Evolutionary conservation across 208 protist species (phyloP).

Genomic region (Leishmania aethiopica): DNA sequence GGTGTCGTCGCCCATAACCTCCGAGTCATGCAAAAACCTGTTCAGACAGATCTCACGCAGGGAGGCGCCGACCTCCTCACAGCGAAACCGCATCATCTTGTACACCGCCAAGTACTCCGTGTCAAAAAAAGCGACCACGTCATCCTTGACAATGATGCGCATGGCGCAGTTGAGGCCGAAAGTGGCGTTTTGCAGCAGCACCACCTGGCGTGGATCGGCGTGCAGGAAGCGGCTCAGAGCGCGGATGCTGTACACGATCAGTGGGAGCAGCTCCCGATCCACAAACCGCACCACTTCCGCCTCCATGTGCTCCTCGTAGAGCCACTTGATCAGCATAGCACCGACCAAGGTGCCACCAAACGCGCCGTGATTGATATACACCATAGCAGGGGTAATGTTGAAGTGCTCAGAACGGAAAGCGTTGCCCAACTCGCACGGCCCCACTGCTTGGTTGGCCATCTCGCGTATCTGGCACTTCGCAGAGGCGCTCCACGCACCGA

Average conservation of each 20-base stretch:
- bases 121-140: slow-evolving; percentile 84
- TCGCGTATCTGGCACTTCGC: slow-evolving; percentile 6
- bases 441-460: slow-evolving; percentile 3
- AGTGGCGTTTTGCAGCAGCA: slow-evolving; percentile 91
- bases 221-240: slow-evolving; percentile 70
- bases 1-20: slow-evolving; percentile 67
- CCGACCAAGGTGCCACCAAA: slow-evolving; percentile 83
- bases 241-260: slow-evolving; percentile 83
- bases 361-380: slow-evolving; percentile 94
- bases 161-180: slow-evolving; percentile 90
- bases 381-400: slow-evolving; percentile 61
- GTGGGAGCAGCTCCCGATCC: slow-evolving; percentile 86
- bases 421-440: slow-evolving; percentile 43
- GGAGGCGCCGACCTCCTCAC: slow-evolving; percentile 65
- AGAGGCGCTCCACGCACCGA: slow-evolving; percentile 10
- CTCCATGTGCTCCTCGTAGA: slow-evolving; percentile 78
- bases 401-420: slow-evolving; percentile 69
- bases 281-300: slow-evolving; percentile 86
- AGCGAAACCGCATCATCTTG: slow-evolving; percentile 90
- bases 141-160: slow-evolving; percentile 58
- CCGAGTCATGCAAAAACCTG: slow-evolving; percentile 60
- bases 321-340: slow-evolving; percentile 75
- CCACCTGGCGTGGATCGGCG: slow-evolving; percentile 76
- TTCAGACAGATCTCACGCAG: slow-evolving; percentile 72
- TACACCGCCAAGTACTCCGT: slow-evolving; percentile 89